phyloP scores from a whole-genome alignment of 345 rosid species.

The Lumnitzera racemosa region DNA sequence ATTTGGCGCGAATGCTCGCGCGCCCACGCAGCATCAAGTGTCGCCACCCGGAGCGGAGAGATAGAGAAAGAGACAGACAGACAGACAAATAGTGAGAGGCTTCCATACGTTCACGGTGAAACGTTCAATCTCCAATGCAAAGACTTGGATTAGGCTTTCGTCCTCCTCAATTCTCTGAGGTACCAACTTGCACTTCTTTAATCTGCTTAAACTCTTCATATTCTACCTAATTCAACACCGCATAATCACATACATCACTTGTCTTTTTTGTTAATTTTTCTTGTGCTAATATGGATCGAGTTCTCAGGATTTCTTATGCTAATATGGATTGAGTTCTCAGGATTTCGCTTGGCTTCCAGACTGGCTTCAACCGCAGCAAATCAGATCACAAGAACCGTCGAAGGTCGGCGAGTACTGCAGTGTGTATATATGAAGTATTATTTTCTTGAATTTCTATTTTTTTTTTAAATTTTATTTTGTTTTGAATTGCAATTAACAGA shows the following conservation, averaged over 20 bases:
- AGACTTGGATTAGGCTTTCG: slow-evolving; percentile 36
- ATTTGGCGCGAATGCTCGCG: too few relatives aligned
- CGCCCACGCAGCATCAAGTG: too few relatives aligned
- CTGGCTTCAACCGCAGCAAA: slow-evolving; percentile 33
- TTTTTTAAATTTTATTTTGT: neutral
- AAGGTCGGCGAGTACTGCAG: slow-evolving; percentile 10
- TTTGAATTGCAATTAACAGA: slow-evolving; percentile 7
- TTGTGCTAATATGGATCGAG: neutral
- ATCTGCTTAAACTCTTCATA: too few relatives aligned
- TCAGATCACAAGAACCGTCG: slow-evolving; percentile 8
- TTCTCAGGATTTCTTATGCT: slow-evolving; percentile 21
- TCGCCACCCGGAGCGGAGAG: too few relatives aligned
- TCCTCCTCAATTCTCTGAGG: slow-evolving; percentile 55
- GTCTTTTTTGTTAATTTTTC: neutral
- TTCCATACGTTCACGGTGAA: too few relatives aligned
- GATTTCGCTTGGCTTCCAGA: slow-evolving; percentile 42
- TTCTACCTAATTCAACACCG: neutral
- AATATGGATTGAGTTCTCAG: slow-evolving; percentile 12
- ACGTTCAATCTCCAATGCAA: slow-evolving; percentile 10
- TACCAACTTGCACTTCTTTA: slow-evolving; percentile 5
- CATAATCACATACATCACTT: neutral
- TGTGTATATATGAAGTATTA: neutral
- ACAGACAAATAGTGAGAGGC: too few relatives aligned
- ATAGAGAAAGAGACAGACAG: too few relatives aligned
- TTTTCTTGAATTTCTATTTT: neutral